A percentile compares a stretch with the other conserved stretches of the same genome.
phyloP scores from a whole-genome alignment of 1,139 yeast genomes.

The Suzukiozyma palmioleophila region DNA sequence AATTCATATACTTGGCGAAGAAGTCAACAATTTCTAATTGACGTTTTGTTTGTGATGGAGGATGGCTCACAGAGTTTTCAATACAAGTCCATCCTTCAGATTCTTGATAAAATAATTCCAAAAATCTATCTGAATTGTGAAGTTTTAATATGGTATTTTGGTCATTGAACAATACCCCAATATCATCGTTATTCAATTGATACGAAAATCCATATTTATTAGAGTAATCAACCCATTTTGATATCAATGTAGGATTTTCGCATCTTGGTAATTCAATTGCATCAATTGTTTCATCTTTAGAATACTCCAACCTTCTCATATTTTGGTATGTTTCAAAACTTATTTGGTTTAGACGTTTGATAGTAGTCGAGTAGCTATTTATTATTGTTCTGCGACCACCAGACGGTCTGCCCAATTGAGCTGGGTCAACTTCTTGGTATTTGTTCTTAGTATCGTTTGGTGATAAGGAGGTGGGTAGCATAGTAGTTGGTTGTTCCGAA shows the following conservation, averaged over 20 bases:
- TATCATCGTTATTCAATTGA: constrained; percentile 83
- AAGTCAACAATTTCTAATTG: constrained; percentile 81
- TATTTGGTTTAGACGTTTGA: constrained; percentile 34
- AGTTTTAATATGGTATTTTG: constrained; percentile 74
- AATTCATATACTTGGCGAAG: constrained; percentile 79
- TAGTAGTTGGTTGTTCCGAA: constrained; percentile 62
- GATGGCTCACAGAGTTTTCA: constrained; percentile 51
- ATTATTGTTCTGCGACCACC: constrained; percentile 34
- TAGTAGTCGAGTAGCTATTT: constrained; percentile 38
- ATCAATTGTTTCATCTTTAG: constrained; percentile 30
- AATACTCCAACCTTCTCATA: constrained; percentile 37
- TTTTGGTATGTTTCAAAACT: constrained; percentile 41
- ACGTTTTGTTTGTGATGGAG: constrained; percentile 60
- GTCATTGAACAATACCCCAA: constrained; percentile 88
- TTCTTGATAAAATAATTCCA: constrained; percentile 56
- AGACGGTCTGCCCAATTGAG: constrained; percentile 32
- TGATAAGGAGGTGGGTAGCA: constrained; percentile 84
- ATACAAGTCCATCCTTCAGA: constrained; percentile 72
- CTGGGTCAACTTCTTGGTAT: constrained; percentile 66
- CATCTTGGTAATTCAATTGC: constrained; percentile 39
- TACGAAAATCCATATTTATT: constrained; percentile 95
- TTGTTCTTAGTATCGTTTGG: constrained; percentile 90
- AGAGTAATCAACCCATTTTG: constrained; percentile 98
- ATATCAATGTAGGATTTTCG: constrained; percentile 69
- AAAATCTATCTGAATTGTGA: constrained; percentile 59